phyloP scores from a whole-genome alignment of 768 basidiomycete genomes.

The Galerina sulciceps region DNA sequence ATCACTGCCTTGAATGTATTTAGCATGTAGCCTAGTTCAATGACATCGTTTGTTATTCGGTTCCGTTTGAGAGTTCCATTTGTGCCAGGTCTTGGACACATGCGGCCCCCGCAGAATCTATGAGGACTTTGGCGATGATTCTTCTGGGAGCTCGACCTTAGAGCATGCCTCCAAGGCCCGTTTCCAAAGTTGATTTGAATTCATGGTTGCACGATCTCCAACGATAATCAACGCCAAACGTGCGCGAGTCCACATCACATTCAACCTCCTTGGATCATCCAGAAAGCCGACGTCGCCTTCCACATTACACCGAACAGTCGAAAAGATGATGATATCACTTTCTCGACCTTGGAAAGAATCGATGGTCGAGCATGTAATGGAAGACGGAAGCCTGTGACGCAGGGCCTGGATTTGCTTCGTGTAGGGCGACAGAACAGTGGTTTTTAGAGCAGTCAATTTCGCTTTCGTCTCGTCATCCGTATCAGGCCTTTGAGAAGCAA shows the following conservation, averaged over 20 bases:
- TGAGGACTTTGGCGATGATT: too few relatives aligned
- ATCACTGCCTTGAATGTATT: too few relatives aligned
- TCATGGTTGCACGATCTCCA: slow-evolving; percentile 59
- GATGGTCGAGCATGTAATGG: slow-evolving; percentile 49
- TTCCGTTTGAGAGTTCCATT: too few relatives aligned
- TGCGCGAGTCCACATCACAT: slow-evolving; percentile 76
- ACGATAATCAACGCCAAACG: slow-evolving; percentile 60
- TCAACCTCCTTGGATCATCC: slow-evolving; percentile 60
- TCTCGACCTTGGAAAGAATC: slow-evolving; percentile 74
- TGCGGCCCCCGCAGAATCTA: not conserved
- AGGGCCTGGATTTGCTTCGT: slow-evolving; percentile 57
- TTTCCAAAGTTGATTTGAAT: slow-evolving; percentile 51
- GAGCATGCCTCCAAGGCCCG: slow-evolving; percentile 49
- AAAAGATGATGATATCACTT: slow-evolving; percentile 68
- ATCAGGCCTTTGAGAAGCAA: slow-evolving; percentile 32
- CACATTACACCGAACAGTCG: slow-evolving; percentile 64
- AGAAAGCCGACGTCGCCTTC: slow-evolving; percentile 68
- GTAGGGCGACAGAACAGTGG: slow-evolving; percentile 65
- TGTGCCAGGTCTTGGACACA: too few relatives aligned
- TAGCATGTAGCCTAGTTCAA: too few relatives aligned
- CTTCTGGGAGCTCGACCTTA: slow-evolving; percentile 23
- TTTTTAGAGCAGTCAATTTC: slow-evolving; percentile 29
- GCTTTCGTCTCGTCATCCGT: slow-evolving; percentile 4
- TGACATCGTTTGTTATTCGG: too few relatives aligned
- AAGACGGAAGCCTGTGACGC: slow-evolving; percentile 40